Percentiles rank a stretch among this genome's conserved stretches.
These are phyloP conservation scores for Fistulinella prunicolor DNA, from an alignment of 768 basidiomycete genomes.

Conservation along the genomic window DNA sequence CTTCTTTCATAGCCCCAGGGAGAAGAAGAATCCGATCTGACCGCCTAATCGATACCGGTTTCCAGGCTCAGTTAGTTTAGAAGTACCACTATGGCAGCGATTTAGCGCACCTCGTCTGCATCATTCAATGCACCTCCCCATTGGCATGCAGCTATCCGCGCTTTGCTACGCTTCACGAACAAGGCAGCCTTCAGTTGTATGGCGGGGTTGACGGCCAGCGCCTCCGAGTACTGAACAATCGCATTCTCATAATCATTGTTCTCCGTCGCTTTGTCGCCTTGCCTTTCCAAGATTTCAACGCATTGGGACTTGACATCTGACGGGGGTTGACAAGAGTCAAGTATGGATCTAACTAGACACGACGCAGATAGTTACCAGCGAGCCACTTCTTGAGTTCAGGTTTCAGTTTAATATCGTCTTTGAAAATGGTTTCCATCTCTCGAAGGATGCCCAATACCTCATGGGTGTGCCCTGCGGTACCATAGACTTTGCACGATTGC, in stretches of 20 bases:
- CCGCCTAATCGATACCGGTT: slow-evolving; percentile 5
- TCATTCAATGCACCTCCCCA: slow-evolving; percentile 16
- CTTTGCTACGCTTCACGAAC: slow-evolving; percentile 16
- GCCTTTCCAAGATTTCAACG: background rate
- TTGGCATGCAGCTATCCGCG: background rate
- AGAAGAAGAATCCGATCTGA: slow-evolving; percentile 7
- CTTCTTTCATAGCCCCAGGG: slow-evolving; percentile 16
- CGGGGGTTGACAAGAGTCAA: background rate
- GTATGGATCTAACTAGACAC: background rate
- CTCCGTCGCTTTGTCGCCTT: slow-evolving; percentile 10
- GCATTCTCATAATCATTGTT: slow-evolving; percentile 3
- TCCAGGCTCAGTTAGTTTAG: too few relatives aligned
- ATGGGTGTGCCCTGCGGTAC: background rate
- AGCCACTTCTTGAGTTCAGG: slow-evolving; percentile 8
- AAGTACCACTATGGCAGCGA: background rate
- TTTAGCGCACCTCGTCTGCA: slow-evolving; percentile 14
- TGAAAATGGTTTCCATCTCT: slow-evolving; percentile 5
- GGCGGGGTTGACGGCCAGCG: background rate
- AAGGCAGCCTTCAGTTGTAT: background rate
- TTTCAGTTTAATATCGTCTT: slow-evolving; percentile 7
- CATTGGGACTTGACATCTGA: slow-evolving; percentile 13
- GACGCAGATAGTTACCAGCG: slow-evolving; percentile 1
- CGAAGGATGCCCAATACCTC: background rate
- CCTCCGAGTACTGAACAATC: slow-evolving; percentile 11
- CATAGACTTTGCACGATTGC: slow-evolving; percentile 11